Conservation (phyloP, 495 filamentous ascomycete species). For the Penicillium herquei region DNA sequence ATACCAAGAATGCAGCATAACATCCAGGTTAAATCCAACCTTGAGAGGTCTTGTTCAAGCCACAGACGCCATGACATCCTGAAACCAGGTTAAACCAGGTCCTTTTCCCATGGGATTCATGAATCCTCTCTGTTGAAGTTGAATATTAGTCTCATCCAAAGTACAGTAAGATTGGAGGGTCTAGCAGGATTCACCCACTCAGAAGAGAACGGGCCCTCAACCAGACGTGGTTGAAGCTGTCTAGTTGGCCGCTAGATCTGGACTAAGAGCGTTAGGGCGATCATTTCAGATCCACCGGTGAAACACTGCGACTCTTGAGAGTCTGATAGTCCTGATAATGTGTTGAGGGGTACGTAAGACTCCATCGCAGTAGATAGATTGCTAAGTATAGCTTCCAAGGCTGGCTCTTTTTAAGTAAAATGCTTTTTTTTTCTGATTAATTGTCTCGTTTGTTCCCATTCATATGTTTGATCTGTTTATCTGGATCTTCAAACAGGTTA, state of each 20-base stretch:
- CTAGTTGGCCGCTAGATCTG: slow-evolving; percentile 18
- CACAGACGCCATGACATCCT: no score
- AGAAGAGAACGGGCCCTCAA: not conserved
- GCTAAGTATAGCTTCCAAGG: no score
- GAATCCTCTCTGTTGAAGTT: no score
- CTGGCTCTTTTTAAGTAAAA: no score
- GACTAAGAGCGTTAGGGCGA: slow-evolving; percentile 22
- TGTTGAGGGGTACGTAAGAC: slow-evolving; percentile 22
- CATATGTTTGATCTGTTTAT: not conserved
- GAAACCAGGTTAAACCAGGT: no score
- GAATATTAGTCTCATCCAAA: no score
- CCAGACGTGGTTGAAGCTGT: not conserved
- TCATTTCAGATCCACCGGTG: slow-evolving; percentile 26
- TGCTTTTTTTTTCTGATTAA: no score
- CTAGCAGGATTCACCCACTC: not conserved
- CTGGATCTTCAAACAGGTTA: not conserved
- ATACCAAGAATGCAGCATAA: slow-evolving; percentile 3
- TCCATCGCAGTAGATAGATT: not conserved
- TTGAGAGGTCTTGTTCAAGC: no score
- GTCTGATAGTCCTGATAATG: not conserved
- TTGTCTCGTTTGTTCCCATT: not conserved
- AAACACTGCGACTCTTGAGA: slow-evolving; percentile 24
- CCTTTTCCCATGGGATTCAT: no score
- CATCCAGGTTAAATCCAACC: not conserved
- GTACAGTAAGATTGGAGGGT: not conserved